Evolutionary conservation across 352 stramenopile species (phyloP).

Genomic region (Plasmopara halstedii): DNA sequence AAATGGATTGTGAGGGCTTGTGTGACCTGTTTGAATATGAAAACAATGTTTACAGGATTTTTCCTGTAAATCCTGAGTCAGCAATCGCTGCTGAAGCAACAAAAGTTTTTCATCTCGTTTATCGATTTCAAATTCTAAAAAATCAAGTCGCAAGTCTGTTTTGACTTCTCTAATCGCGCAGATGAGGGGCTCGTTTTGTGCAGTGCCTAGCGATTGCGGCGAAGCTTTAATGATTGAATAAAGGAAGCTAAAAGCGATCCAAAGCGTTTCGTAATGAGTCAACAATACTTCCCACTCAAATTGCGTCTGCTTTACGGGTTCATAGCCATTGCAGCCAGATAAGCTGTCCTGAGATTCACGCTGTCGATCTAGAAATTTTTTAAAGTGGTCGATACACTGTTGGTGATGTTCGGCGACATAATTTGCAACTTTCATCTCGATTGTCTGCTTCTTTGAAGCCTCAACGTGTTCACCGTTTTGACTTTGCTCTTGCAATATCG

Average conservation of each 20-base stretch:
- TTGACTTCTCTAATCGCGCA: background rate
- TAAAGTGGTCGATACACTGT: constrained; percentile 12
- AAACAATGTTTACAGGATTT: background rate
- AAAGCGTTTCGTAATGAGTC: constrained; percentile 20
- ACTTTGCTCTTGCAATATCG: background rate
- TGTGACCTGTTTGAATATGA: background rate
- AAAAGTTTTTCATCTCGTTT: constrained; percentile 21
- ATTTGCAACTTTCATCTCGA: constrained; percentile 1
- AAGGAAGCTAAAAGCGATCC: constrained; percentile 16
- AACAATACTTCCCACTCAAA: constrained; percentile 11
- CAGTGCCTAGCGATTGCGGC: background rate
- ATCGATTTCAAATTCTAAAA: constrained; percentile 14
- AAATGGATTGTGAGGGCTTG: background rate
- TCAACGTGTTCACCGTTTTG: background rate
- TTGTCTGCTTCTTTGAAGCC: background rate
- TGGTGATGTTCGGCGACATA: constrained; percentile 12
- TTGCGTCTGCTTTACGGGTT: background rate
- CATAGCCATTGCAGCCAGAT: background rate
- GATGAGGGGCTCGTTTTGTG: background rate
- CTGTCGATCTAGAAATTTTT: constrained; percentile 4
- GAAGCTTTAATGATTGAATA: constrained; percentile 3
- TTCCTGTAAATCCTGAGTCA: background rate
- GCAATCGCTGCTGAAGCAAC: constrained; percentile 9
- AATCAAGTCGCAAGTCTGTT: background rate
- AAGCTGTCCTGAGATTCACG: background rate